Evolutionary conservation across 805 yeast genomes (phyloP), one percentile per base, ranked within the genome.

Genomic region (Pichia manshurica): DNA sequence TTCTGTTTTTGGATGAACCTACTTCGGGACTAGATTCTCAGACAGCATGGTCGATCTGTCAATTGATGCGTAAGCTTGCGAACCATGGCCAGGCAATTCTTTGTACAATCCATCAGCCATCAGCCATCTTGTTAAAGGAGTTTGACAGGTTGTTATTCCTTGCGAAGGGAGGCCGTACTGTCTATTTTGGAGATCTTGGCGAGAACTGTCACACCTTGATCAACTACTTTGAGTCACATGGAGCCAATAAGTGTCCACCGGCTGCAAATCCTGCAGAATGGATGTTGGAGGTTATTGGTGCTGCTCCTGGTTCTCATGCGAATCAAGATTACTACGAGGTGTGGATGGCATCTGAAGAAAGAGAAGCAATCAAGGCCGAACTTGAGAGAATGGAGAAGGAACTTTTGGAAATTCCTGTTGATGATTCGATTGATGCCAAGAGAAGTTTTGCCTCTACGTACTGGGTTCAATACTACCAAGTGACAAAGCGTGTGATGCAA

Each of bases 281-380:
- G 93, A 88, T 88, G 95, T 71, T 88, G 66, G 84, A 84, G 53
- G 85, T 82, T 53, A 84, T 83, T 57, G 89, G 90, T 58, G 89
- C 89, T 46, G 88, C 89, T 32, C 89, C 89, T 6, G 89, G 88
- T 45, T 78, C 87, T 32, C 82, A 79, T 56, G 85, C 88, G 17
- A 71, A 72, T 42, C 85, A 81, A 65, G 86, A 84, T 63, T 84
- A 82, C 58, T 73, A 78, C 59, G 82, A 84, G 59, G 87, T 84
- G 42, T 87, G 96, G 96, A 66, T 75, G 62, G 72, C 74, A 42
- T 86, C 95, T 33, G 65, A 65, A 56, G 59, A 66, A 45, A 79
- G 73, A 56, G 59, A 66, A 45, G 79, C 73, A 5, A 78, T 84
- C 32, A 74, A 78, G 48, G 65, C 60, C 2, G 91, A 85, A 60